These are phyloP conservation scores for Cordyceps militaris DNA, from an alignment of 2,329 filamentous ascomycete species.

Conservation along the genomic window DNA sequence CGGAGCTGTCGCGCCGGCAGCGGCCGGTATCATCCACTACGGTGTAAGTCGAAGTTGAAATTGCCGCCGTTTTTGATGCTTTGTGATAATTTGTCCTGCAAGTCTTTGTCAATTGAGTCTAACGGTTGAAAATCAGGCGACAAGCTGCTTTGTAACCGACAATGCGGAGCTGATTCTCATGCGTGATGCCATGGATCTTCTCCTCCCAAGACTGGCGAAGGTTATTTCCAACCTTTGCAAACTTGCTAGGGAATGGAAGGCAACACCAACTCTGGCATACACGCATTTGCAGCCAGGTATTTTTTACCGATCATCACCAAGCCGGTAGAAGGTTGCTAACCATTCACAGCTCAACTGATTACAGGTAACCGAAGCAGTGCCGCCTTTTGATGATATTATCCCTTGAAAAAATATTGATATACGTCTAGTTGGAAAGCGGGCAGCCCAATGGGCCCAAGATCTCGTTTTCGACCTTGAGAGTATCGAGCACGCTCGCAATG, in stretches of 20 bases:
- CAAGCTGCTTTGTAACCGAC: slow-evolving; percentile 57
- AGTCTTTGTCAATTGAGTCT: too few species aligned
- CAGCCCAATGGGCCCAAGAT: slow-evolving; percentile 65
- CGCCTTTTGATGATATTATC: too few species aligned
- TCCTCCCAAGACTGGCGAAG: slow-evolving; percentile 67
- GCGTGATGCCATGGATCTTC: slow-evolving; percentile 57
- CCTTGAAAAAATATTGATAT: too few species aligned
- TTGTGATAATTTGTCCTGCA: too few species aligned
- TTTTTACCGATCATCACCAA: slow-evolving; percentile 53
- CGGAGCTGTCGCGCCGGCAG: slow-evolving; percentile 64
- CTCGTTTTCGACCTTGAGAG: slow-evolving; percentile 61
- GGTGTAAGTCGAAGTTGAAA: too few species aligned
- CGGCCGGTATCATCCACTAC: slow-evolving; percentile 77
- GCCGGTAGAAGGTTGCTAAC: too few species aligned
- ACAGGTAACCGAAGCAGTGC: too few species aligned
- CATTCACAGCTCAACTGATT: too few species aligned
- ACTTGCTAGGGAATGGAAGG: slow-evolving; percentile 70
- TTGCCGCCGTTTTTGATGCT: too few species aligned
- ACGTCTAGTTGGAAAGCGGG: slow-evolving; percentile 63
- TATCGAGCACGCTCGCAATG: slow-evolving; percentile 60
- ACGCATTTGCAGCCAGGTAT: slow-evolving; percentile 67
- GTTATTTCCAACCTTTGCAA: slow-evolving; percentile 8
- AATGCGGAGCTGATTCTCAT: slow-evolving; percentile 71
- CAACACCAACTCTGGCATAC: slow-evolving; percentile 63
- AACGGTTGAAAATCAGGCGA: slow-evolving; percentile 14